Evolutionary conservation across 306 rosid species (phyloP).

Genomic region (Citrullus mucosospermus): DNA sequence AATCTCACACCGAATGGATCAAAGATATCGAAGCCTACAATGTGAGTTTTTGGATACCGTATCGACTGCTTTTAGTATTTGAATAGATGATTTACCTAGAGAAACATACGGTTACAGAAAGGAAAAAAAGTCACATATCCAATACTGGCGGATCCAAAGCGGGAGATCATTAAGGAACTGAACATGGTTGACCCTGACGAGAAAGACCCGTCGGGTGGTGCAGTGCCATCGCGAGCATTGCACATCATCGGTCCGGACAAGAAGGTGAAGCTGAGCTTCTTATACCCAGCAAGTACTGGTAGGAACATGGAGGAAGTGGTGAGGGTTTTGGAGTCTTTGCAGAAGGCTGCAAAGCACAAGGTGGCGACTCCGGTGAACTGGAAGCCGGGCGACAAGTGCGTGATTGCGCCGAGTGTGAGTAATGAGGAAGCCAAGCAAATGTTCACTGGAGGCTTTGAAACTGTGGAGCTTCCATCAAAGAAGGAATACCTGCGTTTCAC

Average conservation of each 20-base stretch:
- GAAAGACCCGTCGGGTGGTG: conserved; percentile 36
- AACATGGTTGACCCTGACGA: conserved; percentile 83
- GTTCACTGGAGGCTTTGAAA: conserved; percentile 44
- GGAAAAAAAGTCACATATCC: conserved; percentile 61
- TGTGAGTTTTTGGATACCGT: conserved; percentile 13
- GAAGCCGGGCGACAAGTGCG: conserved; percentile 47
- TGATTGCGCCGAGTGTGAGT: conserved; percentile 38
- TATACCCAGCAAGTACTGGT: conserved; percentile 69
- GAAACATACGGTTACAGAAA: conserved; percentile 17
- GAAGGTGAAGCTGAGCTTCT: conserved; percentile 65
- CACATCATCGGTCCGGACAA: conserved; percentile 67
- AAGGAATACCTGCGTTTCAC: conserved; percentile 58
- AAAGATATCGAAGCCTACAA: conserved; percentile 72
- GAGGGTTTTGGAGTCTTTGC: conserved; percentile 71
- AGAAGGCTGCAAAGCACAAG: conserved; percentile 39
- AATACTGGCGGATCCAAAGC: conserved; percentile 41
- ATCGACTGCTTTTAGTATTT: neutral
- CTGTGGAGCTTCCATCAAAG: conserved; percentile 50
- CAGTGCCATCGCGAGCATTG: conserved; percentile 65
- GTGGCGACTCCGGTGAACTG: conserved; percentile 72
- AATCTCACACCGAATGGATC: conserved; percentile 54
- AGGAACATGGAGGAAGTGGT: conserved; percentile 80
- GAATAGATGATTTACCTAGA: neutral
- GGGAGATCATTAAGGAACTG: conserved; percentile 62
- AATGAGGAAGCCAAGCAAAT: conserved; percentile 50